Base-by-base conservation (phyloP, 495 filamentous ascomycete species). In the Neurospora terricola region DNA sequence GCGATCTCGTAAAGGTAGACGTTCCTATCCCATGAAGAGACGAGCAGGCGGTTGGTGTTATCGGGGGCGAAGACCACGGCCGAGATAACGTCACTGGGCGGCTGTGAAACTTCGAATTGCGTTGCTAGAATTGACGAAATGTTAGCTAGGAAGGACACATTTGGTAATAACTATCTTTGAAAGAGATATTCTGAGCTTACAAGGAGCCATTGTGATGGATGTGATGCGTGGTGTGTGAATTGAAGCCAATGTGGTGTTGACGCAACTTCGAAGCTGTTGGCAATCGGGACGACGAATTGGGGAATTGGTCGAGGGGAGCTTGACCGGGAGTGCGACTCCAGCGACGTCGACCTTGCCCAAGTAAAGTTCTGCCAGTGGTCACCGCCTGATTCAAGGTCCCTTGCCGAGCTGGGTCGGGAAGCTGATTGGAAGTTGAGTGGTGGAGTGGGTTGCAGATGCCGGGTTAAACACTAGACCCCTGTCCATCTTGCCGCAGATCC, bases 1-100 rank as follows among this genome's bases (percentile, higher is more conserved):
- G 75, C 73, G 21, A 86, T 87, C 77, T 97, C 91, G 85, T 99
- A 99, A 54, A 97, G 88, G 81, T 97, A 97, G 34, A 96, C 89
- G 81, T 92, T 87, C 81, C 90, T 93, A 81, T 98, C 96, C 96
- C 96, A 99, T 72, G 95, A 99, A 11, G 95, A 92, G 77, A 94
- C 94, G 38, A 97, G 88, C 38, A 99, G 86, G 70, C 88, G 88
- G 66, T 88, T 91, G 14, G 91, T 85, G 34, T 87, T 84, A 68
- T 81, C 77, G 54, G 93, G 92, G 42, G 93, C 91, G 85, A 97
- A 99, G 73, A 89, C 90, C 75, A 98, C 82, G 6, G 93, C 86
- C 71, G 94, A 96, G 77, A 99, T 92, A 75, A 91, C 92, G 84
- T 98, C 96, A 71, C 85, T 87, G n/a, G 96, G 96, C 42, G 94